A percentile compares a stretch with the other conserved stretches of the same genome.
These are phyloP conservation scores for Quercus agrifolia DNA, from an alignment of 306 rosid species.

Conservation along the genomic window DNA sequence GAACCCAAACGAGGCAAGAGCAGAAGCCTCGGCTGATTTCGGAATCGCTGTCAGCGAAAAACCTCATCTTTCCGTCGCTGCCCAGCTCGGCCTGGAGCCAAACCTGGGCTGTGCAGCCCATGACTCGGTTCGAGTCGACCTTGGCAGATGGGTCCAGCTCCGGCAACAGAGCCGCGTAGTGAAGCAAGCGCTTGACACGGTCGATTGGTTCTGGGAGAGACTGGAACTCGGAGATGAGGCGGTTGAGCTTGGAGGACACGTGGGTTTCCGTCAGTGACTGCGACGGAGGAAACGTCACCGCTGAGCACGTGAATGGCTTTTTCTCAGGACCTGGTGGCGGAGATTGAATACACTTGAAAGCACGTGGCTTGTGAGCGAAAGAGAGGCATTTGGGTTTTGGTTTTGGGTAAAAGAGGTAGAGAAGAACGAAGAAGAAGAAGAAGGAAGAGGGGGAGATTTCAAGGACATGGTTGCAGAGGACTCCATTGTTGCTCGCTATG, in stretches of 20 bases:
- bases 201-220: constrained; percentile 58
- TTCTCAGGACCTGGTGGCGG: background rate
- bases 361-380: background rate
- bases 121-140: constrained; percentile 72
- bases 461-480: constrained; percentile 44
- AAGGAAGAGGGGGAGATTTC: constrained; percentile 22
- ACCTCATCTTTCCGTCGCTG: constrained; percentile 55
- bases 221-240: constrained; percentile 50
- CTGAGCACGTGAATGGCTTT: constrained; percentile 46
- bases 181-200: constrained; percentile 56
- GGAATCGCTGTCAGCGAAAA: constrained; percentile 85
- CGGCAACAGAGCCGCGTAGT: constrained; percentile 43
- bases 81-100: constrained; percentile 69
- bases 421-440: constrained; percentile 31
- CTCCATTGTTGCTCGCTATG: constrained; percentile 27
- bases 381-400: background rate
- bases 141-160: constrained; percentile 39
- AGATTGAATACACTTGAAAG: constrained; percentile 42
- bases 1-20: constrained; percentile 66
- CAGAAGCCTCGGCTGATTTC: constrained; percentile 80
- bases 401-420: constrained; percentile 21
- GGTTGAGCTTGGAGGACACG: constrained; percentile 44
- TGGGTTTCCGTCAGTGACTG: constrained; percentile 20
- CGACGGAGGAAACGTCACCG: constrained; percentile 34
- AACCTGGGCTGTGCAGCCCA: constrained; percentile 95